Evolutionary conservation across 768 basidiomycete species (phyloP).

Genomic region (Russula ochroleuca): DNA sequence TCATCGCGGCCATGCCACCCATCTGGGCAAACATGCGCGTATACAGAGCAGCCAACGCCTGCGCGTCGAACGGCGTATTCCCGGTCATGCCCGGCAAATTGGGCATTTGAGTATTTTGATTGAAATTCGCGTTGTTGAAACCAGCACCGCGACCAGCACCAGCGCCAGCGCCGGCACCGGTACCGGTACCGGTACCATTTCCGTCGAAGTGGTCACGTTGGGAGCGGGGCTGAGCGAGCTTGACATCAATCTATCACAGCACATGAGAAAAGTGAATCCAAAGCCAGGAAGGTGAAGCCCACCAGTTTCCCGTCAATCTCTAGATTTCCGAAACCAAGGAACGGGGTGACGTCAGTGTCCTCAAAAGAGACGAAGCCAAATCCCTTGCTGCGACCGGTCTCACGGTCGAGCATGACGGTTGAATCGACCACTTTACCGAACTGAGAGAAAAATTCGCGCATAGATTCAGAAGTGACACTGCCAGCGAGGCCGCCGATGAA

Average conservation of each 20-base stretch:
- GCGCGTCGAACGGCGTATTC: slow-evolving; percentile 74
- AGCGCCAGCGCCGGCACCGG: neutral
- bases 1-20: slow-evolving; percentile 45
- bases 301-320: slow-evolving; percentile 93
- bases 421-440: slow-evolving; percentile 95
- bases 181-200: neutral
- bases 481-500: slow-evolving; percentile 93
- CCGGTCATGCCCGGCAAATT: slow-evolving; percentile 23
- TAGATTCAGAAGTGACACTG: slow-evolving; percentile 84
- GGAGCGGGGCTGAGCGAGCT: slow-evolving; percentile 85
- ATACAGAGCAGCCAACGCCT: slow-evolving; percentile 87
- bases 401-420: slow-evolving; percentile 96
- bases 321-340: slow-evolving; percentile 78
- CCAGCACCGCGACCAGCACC: slow-evolving; percentile 23
- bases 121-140: slow-evolving; percentile 44
- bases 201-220: slow-evolving; percentile 52
- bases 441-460: slow-evolving; percentile 88
- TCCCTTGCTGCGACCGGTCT: slow-evolving; percentile 88
- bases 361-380: slow-evolving; percentile 97
- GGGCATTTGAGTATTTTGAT: slow-evolving; percentile 31
- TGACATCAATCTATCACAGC: slow-evolving; percentile 81
- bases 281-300: slow-evolving; percentile 32
- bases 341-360: slow-evolving; percentile 78
- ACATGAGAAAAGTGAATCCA: neutral
- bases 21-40: slow-evolving; percentile 84